Conservation (phyloP, 2,329 filamentous ascomycete genomes). For the Venturia asperata region DNA sequence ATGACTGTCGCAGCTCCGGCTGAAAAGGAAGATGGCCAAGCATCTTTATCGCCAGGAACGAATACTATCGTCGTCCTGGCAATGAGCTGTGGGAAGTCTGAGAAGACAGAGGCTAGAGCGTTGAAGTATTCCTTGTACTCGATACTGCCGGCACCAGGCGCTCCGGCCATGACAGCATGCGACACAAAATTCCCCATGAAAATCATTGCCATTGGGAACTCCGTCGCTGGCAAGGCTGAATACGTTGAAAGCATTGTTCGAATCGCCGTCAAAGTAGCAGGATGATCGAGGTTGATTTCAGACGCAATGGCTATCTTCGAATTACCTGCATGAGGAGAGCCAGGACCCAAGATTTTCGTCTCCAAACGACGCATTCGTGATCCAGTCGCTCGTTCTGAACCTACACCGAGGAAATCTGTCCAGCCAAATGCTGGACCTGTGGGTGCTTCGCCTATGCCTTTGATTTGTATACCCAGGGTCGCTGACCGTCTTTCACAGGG, state of each 20-base stretch:
- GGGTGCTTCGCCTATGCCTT: conserved; percentile 43
- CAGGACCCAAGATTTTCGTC: conserved; percentile 51
- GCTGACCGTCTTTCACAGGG: conserved; percentile 77
- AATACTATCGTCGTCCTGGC: conserved; percentile 80
- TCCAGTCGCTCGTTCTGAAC: conserved; percentile 79
- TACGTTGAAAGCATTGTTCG: conserved; percentile 72
- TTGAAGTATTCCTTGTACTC: conserved; percentile 98
- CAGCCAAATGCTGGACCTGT: conserved; percentile 63
- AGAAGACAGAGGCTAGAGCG: conserved; percentile 69
- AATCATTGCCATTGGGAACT: conserved; percentile 70
- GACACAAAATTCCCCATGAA: conserved; percentile 77
- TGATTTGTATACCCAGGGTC: conserved; percentile 64
- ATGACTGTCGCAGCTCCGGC: conserved; percentile 65
- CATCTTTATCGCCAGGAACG: conserved; percentile 92
- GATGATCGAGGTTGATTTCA: conserved; percentile 79
- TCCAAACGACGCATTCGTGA: conserved; percentile 77
- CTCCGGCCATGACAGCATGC: conserved; percentile 53
- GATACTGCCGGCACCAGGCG: conserved; percentile 66
- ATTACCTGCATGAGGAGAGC: conserved; percentile 27
- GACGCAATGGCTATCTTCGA: conserved; percentile 67
- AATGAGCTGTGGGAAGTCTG: conserved; percentile 76
- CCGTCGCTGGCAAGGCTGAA: conserved; percentile 54
- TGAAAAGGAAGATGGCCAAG: conserved; percentile 85
- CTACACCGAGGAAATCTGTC: conserved; percentile 91
- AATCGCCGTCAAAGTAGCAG: conserved; percentile 72